phyloP scores from a whole-genome alignment of 78 protist genomes.

The Creolimax fragrantissima region DNA sequence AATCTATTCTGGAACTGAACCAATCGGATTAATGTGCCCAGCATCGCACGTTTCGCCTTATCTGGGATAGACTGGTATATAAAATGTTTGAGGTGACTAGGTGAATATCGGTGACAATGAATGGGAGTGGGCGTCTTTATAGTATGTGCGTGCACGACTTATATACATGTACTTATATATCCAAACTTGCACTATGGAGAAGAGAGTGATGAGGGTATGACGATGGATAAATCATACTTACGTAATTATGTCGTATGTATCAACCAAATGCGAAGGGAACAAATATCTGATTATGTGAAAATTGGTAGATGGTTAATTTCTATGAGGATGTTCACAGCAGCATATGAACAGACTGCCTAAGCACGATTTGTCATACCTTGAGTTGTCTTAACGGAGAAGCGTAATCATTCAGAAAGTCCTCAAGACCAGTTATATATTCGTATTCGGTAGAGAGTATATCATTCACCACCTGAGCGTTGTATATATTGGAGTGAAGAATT shows the following conservation, averaged over 20 bases:
- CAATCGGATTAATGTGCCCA: neutral
- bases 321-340: too few species aligned
- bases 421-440: neutral
- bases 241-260: too few species aligned
- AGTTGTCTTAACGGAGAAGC: neutral
- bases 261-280: too few species aligned
- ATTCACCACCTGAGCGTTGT: neutral
- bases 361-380: neutral
- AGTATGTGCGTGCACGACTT: neutral
- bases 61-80: neutral
- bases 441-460: neutral
- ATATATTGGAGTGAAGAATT: neutral
- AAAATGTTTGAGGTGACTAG: neutral
- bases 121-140: neutral
- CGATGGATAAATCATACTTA: neutral
- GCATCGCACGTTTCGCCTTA: neutral
- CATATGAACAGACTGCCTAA: too few species aligned
- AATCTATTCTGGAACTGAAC: conserved; percentile 2
- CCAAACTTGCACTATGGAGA: neutral
- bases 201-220: neutral
- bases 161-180: neutral
- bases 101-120: neutral
- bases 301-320: too few species aligned
- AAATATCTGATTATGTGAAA: too few species aligned
- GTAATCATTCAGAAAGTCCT: neutral